Conservation (phyloP, 2,329 filamentous ascomycete genomes). For the Colletotrichum sp. region DNA sequence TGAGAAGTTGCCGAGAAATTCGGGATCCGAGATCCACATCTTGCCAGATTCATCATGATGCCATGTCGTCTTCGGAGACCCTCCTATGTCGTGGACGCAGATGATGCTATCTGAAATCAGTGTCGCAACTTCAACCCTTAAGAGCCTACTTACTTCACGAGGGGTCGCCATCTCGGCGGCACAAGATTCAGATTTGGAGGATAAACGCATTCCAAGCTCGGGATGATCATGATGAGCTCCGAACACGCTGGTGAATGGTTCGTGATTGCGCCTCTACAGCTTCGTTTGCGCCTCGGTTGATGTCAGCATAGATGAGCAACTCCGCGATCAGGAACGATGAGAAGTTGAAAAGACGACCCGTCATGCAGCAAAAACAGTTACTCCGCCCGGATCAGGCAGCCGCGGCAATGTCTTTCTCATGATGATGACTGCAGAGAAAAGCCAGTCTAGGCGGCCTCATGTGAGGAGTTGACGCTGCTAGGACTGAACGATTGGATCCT, state of each 20-base stretch:
- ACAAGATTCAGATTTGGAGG: background rate
- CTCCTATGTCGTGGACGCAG: constrained; percentile 28
- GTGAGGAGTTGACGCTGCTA: background rate
- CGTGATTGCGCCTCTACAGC: background rate
- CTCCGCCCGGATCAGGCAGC: background rate
- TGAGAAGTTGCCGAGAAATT: constrained; percentile 24
- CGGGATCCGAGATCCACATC: constrained; percentile 28
- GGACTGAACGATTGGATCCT: constrained; percentile 5
- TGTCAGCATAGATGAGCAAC: background rate
- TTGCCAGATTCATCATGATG: constrained; percentile 27
- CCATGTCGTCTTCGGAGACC: constrained; percentile 24
- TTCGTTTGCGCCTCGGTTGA: background rate
- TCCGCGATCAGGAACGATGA: background rate
- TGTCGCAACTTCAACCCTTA: fast-evolving
- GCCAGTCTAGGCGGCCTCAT: background rate
- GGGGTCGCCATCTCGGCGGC: constrained; percentile 5
- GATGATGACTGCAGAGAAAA: background rate
- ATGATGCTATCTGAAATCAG: constrained; percentile 28
- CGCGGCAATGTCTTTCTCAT: background rate
- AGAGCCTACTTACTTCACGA: background rate
- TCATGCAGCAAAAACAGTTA: background rate
- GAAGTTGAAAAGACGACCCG: background rate
- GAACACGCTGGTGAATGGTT: background rate
- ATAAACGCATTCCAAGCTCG: constrained; percentile 18
- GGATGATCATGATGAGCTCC: constrained; percentile 1